Evolutionary conservation across 768 basidiomycete species (phyloP), one percentile per base, ranked within the genome.

Genomic region (Tulasnella sp.): DNA sequence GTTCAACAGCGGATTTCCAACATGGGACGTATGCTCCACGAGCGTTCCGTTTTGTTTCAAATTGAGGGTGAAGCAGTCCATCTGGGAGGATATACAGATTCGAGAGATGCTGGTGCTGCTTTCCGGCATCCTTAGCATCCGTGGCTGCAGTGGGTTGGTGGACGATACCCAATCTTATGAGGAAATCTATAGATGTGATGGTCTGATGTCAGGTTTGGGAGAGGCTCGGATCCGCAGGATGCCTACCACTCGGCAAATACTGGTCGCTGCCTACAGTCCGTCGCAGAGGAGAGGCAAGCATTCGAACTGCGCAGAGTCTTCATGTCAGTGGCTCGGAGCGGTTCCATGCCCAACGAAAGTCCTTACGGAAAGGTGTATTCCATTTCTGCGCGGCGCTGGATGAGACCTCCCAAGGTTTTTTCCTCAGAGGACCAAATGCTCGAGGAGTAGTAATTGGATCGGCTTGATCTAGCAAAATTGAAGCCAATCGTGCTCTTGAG

Each of bases 271-370:
- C 75, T 11, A 83, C 77, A 78, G 91, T 93, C 72, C 81, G 82
- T 14, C 92, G 87, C 68, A 92, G 69, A 2, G 91, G 91, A 36
- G 87, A 87, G 6, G 88, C 84, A 6, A 93, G 81, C 90, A 94
- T 93, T 72, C 92, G 87, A 14, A 93, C 91, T 92, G 79, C 37
- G 45, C 22, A 67, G 3, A 19, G 17, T 17, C 31, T 22, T 9
- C 25, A 11, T 29, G 42, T 58, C 2, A 58, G 54, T 29, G 5
- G 22, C 1, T 22, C 19, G 29, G 22, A 29, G 8, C 29, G 8
- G 7, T 29, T n/a, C 22, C 11, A 58, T 29, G 15, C 54, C 3
- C 29, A 29, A 29, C 29, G 11, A 58, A n/a, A 58, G n/a, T 40
- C 36, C 49, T 70, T 19, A 75, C 58, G 12, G 67, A 72, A 72